phyloP scores from a whole-genome alignment of 164 flowering plant genomes.

The Nelumbo lutea region DNA sequence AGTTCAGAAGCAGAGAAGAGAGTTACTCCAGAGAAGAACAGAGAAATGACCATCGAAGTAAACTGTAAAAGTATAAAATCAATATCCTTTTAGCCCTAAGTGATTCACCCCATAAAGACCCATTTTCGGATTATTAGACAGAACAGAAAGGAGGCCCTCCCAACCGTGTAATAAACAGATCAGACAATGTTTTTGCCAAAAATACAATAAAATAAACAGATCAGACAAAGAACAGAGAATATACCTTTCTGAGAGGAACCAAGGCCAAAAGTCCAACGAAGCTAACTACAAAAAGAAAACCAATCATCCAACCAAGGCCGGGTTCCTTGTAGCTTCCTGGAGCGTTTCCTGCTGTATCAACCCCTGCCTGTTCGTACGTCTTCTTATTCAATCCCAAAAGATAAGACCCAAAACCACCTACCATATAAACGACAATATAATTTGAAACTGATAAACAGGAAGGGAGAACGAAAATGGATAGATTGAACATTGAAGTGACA shows the following conservation, averaged over 20 bases:
- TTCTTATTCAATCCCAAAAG: slow-evolving; percentile 67
- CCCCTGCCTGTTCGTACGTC: slow-evolving; percentile 71
- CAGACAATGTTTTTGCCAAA: too few relatives aligned
- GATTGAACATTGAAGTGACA: too few relatives aligned
- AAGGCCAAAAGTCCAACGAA: slow-evolving; percentile 84
- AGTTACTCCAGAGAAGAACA: too few relatives aligned
- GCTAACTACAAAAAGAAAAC: slow-evolving; percentile 54
- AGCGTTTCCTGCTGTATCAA: slow-evolving; percentile 46
- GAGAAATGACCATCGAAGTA: too few relatives aligned
- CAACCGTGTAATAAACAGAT: too few relatives aligned
- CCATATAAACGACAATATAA: slow-evolving; percentile 1
- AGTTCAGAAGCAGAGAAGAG: too few relatives aligned
- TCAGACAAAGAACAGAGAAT: neutral
- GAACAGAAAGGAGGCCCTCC: too few relatives aligned
- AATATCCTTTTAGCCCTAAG: too few relatives aligned
- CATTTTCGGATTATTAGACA: too few relatives aligned
- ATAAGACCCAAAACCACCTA: slow-evolving; percentile 93
- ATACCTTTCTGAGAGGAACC: slow-evolving; percentile 84
- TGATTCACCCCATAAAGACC: too few relatives aligned
- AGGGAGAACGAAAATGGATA: neutral
- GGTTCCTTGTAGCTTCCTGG: slow-evolving; percentile 61
- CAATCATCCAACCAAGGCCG: slow-evolving; percentile 78
- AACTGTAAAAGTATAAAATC: too few relatives aligned
- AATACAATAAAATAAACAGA: too few relatives aligned
- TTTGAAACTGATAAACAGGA: neutral